phyloP scores from a whole-genome alignment of 805 yeast species.

The Pichia cephalocereana region DNA sequence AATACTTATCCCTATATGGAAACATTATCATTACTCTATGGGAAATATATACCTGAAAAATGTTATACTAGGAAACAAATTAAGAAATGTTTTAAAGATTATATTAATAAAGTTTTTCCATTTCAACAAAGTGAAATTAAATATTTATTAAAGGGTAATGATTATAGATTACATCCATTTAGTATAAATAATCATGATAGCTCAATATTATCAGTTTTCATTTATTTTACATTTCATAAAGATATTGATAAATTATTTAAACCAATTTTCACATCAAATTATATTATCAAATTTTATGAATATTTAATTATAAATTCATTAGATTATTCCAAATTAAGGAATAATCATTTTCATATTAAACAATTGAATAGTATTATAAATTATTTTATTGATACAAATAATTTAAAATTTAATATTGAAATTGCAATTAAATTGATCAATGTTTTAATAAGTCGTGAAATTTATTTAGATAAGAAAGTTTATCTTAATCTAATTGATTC shows the following conservation, averaged over 20 bases:
- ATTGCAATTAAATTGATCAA: not conserved
- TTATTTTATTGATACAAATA: not conserved
- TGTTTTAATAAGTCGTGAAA: not conserved
- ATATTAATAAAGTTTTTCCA: not conserved
- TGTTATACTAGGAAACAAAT: constrained; percentile 2
- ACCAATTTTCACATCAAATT: constrained; percentile 1
- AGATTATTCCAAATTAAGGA: not conserved
- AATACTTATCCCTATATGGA: constrained; percentile 1
- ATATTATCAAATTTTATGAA: constrained; percentile 1
- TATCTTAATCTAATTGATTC: constrained; percentile 13
- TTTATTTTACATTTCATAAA: constrained; percentile 8
- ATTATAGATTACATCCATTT: constrained; percentile 13
- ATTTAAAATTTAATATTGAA: not conserved
- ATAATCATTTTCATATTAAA: not conserved
- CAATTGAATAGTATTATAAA: not conserved
- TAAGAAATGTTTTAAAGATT: constrained; percentile 4
- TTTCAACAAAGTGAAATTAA: constrained; percentile 1
- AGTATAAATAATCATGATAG: constrained; percentile 10
- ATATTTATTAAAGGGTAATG: not conserved
- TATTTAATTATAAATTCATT: not conserved
- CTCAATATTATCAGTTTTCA: constrained; percentile 13
- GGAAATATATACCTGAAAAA: constrained; percentile 4
- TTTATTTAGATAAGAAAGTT: constrained; percentile 5
- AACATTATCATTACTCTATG: constrained; percentile 9
- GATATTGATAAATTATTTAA: not conserved